These are phyloP conservation scores for Porogramme epimiltina DNA, from an alignment of 1,284 basidiomycete genomes.

Conservation along the genomic window DNA sequence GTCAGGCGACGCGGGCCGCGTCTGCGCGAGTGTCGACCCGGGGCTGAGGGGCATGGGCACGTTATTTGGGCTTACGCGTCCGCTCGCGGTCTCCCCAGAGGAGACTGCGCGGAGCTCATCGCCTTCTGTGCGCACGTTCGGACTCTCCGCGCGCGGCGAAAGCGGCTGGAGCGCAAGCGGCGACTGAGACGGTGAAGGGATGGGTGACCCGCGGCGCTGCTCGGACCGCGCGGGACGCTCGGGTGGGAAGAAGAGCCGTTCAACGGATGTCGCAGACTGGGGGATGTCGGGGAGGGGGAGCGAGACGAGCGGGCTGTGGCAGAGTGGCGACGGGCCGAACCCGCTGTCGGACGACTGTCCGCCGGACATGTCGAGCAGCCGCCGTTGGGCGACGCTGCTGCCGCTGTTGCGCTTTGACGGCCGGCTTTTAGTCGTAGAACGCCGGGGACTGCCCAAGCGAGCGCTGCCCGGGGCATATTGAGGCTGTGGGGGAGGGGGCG, in stretches of 20 bases:
- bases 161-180: conserved; percentile 15
- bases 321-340: conserved; percentile 14
- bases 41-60: conserved; percentile 19
- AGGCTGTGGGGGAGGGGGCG: conserved; percentile 1
- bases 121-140: background rate
- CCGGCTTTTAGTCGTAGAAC: conserved; percentile 12
- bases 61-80: conserved; percentile 7
- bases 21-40: conserved; percentile 21
- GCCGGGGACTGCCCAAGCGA: conserved; percentile 12
- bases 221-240: conserved; percentile 10
- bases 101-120: background rate
- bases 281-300: conserved; percentile 20
- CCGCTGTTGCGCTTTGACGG: conserved; percentile 4
- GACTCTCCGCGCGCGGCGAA: conserved; percentile 1
- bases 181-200: conserved; percentile 15
- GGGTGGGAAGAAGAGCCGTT: conserved; percentile 16
- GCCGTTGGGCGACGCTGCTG: conserved; percentile 13
- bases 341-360: conserved; percentile 20
- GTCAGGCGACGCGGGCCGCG: conserved; percentile 14
- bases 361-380: conserved; percentile 14
- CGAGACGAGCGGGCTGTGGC: conserved; percentile 19
- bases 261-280: conserved; percentile 14
- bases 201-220: conserved; percentile 9
- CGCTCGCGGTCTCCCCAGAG: background rate
- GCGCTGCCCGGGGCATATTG: background rate